These are phyloP conservation scores for Eimeria tenella DNA, from an alignment of 169 alveolate genomes.

Conservation along the genomic window DNA sequence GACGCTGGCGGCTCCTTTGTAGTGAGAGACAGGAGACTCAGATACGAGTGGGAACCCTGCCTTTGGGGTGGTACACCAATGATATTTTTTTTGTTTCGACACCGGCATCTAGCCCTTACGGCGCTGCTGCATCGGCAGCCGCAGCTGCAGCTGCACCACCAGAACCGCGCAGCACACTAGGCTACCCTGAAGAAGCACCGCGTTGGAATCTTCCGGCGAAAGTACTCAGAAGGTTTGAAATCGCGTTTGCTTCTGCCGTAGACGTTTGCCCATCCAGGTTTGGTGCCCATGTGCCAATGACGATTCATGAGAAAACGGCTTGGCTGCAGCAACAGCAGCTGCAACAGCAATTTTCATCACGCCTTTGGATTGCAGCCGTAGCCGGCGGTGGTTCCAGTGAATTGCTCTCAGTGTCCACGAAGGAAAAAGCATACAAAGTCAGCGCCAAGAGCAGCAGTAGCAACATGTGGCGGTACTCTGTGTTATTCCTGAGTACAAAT, in stretches of 20 bases:
- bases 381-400: neutral
- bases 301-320: slow-evolving; percentile 58
- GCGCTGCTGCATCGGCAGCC: slow-evolving; percentile 23
- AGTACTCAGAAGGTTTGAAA: slow-evolving; percentile 1
- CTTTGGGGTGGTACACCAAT: slow-evolving; percentile 85
- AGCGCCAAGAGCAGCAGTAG: neutral
- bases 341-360: slow-evolving; percentile 49
- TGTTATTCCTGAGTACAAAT: slow-evolving; percentile 38
- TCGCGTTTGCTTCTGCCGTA: slow-evolving; percentile 50
- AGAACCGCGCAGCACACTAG: slow-evolving; percentile 44
- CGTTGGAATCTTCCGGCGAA: slow-evolving; percentile 41
- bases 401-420: neutral
- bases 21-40: slow-evolving; percentile 81
- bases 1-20: slow-evolving; percentile 83
- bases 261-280: slow-evolving; percentile 57
- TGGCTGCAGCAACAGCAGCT: slow-evolving; percentile 62
- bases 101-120: slow-evolving; percentile 28
- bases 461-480: slow-evolving; percentile 62
- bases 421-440: neutral
- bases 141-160: slow-evolving; percentile 77
- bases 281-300: slow-evolving; percentile 39
- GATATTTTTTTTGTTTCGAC: slow-evolving; percentile 80
- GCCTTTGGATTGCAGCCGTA: slow-evolving; percentile 31
- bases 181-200: slow-evolving; percentile 24
- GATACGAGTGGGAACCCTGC: slow-evolving; percentile 81